Base-by-base conservation (phyloP, 805 yeast genomes). In the Teunomyces barrocoloradensis region DNA sequence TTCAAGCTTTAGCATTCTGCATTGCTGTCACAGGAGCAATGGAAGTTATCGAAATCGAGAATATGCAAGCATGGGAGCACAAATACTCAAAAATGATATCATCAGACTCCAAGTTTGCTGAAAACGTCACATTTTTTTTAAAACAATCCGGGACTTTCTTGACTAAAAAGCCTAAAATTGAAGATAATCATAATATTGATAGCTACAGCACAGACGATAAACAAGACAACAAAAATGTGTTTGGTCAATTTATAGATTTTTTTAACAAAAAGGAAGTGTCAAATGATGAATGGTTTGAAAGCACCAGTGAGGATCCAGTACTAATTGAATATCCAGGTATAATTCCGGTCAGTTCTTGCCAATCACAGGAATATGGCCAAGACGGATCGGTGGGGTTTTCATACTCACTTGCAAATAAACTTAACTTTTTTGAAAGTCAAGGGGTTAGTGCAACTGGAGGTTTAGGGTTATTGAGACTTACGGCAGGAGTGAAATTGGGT, bases 271-370 rank as follows among this genome's bases (percentile, higher is more conserved):
- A 13, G 5, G 42, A 49, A 25, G 28, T 23, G n/a, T 20, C 36
- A 13, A 15, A 32, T 32, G 34, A 32, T 11, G 43, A 45, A 5
- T 50, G 53, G 53, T 15, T 47, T 6, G 47, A 50, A 30, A 42
- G 36, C 23, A 38, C 42, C 9, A 33, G 41, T 20, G 42, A 45
- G 17, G 49, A 51, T 6, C 42, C 44, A 11, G 32, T 35, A 11
- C 25, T 45, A 5, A 28, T 42, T 3, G 33, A 37, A 6, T 51
- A 48, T 27, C 45, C 49, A 12, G 53, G 53, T 5, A 28, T 30
- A 15, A 33, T 51, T 28, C 51, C 54, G 5, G 49, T 44, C 10
- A 51, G 51, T 32, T 36, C 50, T 15, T 50, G 53, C 34, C 49
- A 50, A 21, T 47, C 49, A 12, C 53, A 47, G 39, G 45, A 47